Percentiles rank a stretch among this genome's conserved stretches.
phyloP scores from a whole-genome alignment of 441 rosid genomes.

The Adansonia gregorii region DNA sequence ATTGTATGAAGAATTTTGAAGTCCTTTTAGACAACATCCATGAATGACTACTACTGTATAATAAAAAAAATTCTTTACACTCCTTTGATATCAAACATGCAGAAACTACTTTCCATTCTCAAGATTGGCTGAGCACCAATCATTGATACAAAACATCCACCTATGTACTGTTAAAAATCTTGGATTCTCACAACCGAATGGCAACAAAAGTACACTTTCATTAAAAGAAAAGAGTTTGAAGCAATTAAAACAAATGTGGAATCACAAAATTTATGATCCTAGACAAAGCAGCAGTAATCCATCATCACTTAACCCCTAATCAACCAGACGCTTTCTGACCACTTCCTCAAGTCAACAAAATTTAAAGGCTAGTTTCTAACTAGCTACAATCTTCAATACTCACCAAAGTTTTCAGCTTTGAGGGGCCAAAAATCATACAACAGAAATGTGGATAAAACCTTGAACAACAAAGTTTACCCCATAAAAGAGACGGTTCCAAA shows the following conservation, averaged over 20 bases:
- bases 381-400: not conserved
- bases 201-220: too few species aligned
- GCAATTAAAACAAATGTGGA: not conserved
- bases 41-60: not conserved
- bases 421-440: not conserved
- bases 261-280: not conserved
- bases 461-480: not conserved
- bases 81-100: too few species aligned
- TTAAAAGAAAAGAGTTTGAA: not conserved
- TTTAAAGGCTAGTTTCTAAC: not conserved
- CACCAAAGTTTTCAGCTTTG: not conserved
- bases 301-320: too few species aligned
- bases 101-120: not conserved
- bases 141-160: not conserved
- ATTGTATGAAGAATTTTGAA: not conserved
- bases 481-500: conserved; percentile 14
- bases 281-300: not conserved
- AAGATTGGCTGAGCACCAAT: not conserved
- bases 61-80: not conserved
- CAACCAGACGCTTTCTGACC: too few species aligned
- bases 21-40: not conserved
- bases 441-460: not conserved
- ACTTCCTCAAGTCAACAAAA: not conserved
- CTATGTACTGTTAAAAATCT: not conserved
- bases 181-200: not conserved